Base-by-base conservation (phyloP, 495 filamentous ascomycete species). In the Trypethelium eluteriae region DNA sequence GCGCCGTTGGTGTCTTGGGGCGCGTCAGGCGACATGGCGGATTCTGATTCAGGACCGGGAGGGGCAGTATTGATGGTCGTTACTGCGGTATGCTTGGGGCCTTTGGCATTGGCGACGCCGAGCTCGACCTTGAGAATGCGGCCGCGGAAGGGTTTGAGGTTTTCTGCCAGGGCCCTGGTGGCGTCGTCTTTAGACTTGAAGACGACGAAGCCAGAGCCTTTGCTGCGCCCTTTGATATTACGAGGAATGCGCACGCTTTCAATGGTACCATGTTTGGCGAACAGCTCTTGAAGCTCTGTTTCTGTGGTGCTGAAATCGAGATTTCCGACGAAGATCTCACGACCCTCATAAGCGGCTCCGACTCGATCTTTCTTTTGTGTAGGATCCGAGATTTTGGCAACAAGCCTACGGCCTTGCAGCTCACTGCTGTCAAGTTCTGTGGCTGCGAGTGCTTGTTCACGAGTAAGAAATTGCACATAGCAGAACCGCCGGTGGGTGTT, bases 401-500 rank as follows among this genome's bases (percentile, higher is more conserved):
- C 72, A 5, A 98, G 79, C 67, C 82, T 86, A 64, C 85, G 84
- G 38, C 84, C 81, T 39, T 87, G 90, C 2, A 91, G 72, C 11
- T 82, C 74, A 65, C 83, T 86, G 6, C 89, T 88, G 73, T 96
- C 81, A 44, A 96, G 78, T 38, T 84, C 76, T 1, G 85, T 89
- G 3, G 79, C 80, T 2, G 84, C 74, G 44, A 65, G 32, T 16
- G 74, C 74, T 66, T 64, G 63, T 14, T 68, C 68, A 1, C 53
- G 34, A 41, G 84, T 85, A 47, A 86, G 81, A 75, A 96, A 97
- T 57, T 95, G 89, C 7, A 96, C 81, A 74, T 98, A 98, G 76
- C 91, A 96, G 78, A 98, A 98, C 4, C 93, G 87, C 39, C 94
- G 89, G 70, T 88, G 86, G 5, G 88, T 89, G 70, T 96, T 90